Evolutionary conservation across 164 flowering plant species (phyloP), one percentile per base, ranked within the genome.

Genomic region (Magnolia changhungtana): DNA sequence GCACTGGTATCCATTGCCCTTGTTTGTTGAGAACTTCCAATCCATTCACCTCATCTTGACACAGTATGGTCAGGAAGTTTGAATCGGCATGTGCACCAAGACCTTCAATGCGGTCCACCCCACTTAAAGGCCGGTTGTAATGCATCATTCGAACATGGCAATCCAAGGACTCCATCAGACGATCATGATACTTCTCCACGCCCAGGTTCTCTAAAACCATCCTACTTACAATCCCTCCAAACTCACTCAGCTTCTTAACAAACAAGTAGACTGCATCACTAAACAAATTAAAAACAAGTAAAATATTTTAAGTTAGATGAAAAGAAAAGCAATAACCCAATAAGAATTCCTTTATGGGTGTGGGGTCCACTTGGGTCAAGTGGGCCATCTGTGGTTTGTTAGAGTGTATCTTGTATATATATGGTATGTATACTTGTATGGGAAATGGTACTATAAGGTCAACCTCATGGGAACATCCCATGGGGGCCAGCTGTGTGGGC

Each of bases 181-280:
- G 86, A 0, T 88, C 84, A 72, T 80, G 72, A 77, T 90, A 88
- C 21, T 88, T 89, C 31, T 88, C 89, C 0, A 88, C 76, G 0
- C 88, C 90, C 31, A 83, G 84, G 74, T 88, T 85, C 85, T 91
- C 91, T 69, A 88, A 67, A 29, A 88, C 75, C 93, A 91, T 90
- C 78, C 74, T 86, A 80, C 86, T 85, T 7, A 88, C 78, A 9
- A 74, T 82, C 51, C 82, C 73, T 49, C 89, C 93, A 50, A 90
- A 76, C 63, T 85, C 87, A 0, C 88, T 77, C 10, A 89, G 24
- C 69, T 80, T 79, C 76, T 79, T 81, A 8, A 87, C 72, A 73
- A 75, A 87, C 2, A 87, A 77, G 64, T 82, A 75, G 6, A 89
- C 68, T 6, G 79, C 81, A 18, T 84, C 73, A 82, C 92, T 91